Evolutionary conservation across 2,329 filamentous ascomycete species (phyloP).

Genomic region (Curvularia lunata): DNA sequence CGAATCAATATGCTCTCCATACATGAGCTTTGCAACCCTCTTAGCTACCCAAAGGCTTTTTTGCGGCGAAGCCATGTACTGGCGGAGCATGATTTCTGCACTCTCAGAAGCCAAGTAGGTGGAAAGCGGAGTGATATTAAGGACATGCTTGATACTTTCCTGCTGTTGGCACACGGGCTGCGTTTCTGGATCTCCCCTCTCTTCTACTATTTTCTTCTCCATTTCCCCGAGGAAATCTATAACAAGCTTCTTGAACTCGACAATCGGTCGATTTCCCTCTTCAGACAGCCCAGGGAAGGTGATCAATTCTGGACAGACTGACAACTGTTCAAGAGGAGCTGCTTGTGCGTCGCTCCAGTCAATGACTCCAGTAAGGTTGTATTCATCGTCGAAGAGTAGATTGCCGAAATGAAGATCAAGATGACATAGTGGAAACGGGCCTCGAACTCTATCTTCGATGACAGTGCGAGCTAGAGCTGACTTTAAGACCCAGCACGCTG

Average conservation of each 20-base stretch:
- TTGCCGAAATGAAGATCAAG: too few species aligned
- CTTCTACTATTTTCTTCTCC: neutral
- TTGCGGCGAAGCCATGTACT: neutral
- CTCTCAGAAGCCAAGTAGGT: neutral
- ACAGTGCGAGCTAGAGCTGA: too few species aligned
- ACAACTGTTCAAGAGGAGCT: too few species aligned
- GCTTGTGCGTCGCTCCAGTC: too few species aligned
- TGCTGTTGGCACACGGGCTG: neutral
- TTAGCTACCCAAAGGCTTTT: neutral
- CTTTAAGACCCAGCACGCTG: too few species aligned
- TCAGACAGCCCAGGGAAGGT: neutral
- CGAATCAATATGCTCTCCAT: too few species aligned
- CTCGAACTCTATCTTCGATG: too few species aligned
- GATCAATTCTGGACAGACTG: neutral
- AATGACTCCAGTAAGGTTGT: too few species aligned
- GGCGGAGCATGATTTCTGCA: neutral
- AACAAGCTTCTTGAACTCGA: neutral
- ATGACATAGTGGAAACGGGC: too few species aligned
- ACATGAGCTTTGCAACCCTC: neutral
- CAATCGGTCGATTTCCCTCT: neutral
- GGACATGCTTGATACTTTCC: neutral
- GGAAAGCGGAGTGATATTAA: neutral
- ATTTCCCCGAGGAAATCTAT: neutral
- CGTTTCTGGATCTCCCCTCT: neutral
- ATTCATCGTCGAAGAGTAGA: too few species aligned